phyloP scores from a whole-genome alignment of 2,329 filamentous ascomycete species.

The Lithohypha guttulata region DNA sequence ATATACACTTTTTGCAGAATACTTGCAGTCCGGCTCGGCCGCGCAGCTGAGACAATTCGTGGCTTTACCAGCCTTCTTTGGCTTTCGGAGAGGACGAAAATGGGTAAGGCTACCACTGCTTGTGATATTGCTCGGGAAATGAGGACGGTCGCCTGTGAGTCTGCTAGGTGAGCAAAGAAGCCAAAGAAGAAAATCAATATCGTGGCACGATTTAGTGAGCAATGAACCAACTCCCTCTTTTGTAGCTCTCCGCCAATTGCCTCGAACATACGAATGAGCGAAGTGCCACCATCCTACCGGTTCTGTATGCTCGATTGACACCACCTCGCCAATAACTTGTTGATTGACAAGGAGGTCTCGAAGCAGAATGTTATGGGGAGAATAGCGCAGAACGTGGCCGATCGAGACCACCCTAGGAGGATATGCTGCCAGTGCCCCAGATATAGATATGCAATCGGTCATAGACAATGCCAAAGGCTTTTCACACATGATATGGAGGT shows the following conservation, averaged over 20 bases:
- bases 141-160: conserved; percentile 40
- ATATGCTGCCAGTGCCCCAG: conserved; percentile 19
- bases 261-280: conserved; percentile 75
- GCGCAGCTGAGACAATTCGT: conserved; percentile 83
- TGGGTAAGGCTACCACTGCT: conserved; percentile 68
- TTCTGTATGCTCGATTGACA: conserved; percentile 83
- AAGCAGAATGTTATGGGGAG: conserved; percentile 79
- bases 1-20: conserved; percentile 77
- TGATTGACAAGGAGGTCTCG: conserved; percentile 67
- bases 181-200: conserved; percentile 90
- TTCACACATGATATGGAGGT: conserved; percentile 83
- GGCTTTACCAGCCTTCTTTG: conserved; percentile 57
- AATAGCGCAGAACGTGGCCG: conserved; percentile 88
- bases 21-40: conserved; percentile 64
- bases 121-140: conserved; percentile 64
- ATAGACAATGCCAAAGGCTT: conserved; percentile 81
- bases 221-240: conserved; percentile 63
- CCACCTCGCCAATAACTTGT: conserved; percentile 66
- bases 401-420: conserved; percentile 62
- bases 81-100: conserved; percentile 68
- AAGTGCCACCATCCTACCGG: conserved; percentile 97
- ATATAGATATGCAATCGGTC: conserved; percentile 56
- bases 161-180: conserved; percentile 63
- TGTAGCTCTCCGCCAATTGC: conserved; percentile 82
- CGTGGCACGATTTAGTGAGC: conserved; percentile 91